Evolutionary conservation across 768 basidiomycete genomes (phyloP).

Genomic region (Kwoniella bestiolae): DNA sequence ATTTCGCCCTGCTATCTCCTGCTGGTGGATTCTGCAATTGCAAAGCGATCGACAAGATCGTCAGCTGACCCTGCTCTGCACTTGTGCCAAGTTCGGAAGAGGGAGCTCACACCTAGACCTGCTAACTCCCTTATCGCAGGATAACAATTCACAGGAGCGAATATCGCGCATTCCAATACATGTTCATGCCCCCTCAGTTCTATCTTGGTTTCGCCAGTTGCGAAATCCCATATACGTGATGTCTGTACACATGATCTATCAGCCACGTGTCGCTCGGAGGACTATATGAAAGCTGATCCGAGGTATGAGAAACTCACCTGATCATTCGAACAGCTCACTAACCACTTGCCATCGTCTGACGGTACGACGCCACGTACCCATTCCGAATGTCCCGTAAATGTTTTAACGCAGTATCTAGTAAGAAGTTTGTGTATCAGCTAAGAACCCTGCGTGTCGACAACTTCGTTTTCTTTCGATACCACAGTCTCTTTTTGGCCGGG

Average conservation of each 20-base stretch:
- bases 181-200: constrained; percentile 88
- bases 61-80: not conserved
- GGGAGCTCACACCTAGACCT: constrained; percentile 67
- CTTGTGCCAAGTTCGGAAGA: not conserved
- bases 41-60: not conserved
- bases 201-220: constrained; percentile 74
- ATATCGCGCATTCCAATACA: constrained; percentile 78
- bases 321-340: constrained; percentile 84
- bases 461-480: no score
- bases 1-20: constrained; percentile 60
- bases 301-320: constrained; percentile 64
- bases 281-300: not conserved
- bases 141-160: constrained; percentile 78
- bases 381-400: constrained; percentile 75
- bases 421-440: no score
- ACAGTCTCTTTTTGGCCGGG: no score
- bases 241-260: constrained; percentile 62
- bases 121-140: constrained; percentile 76
- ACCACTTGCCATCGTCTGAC: constrained; percentile 68
- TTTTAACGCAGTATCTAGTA: constrained; percentile 76
- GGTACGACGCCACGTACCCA: constrained; percentile 73
- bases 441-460: no score
- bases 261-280: not conserved
- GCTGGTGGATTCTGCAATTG: constrained; percentile 60
- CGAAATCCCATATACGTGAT: constrained; percentile 73